Evolutionary conservation across 1,139 yeast genomes (phyloP).

Genomic region (Scheffersomyces stambukii): DNA sequence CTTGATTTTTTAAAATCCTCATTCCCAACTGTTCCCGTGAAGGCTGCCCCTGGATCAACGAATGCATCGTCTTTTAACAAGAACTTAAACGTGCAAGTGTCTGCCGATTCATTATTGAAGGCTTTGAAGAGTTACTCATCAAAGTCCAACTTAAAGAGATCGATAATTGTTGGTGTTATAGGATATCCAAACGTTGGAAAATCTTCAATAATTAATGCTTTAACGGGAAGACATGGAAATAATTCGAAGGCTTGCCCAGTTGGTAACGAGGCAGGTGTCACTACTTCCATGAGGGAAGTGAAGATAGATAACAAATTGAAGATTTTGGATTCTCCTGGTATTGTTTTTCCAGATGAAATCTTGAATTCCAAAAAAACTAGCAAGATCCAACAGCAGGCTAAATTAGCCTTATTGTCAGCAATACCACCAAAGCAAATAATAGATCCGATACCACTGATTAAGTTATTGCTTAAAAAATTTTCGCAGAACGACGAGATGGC

Average conservation of each 20-base stretch:
- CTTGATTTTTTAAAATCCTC: constrained; percentile 69
- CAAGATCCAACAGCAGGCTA: constrained; percentile 74
- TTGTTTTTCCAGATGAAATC: constrained; percentile 81
- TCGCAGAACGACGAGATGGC: constrained; percentile 71
- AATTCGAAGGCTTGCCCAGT: constrained; percentile 81
- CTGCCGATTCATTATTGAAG: constrained; percentile 71
- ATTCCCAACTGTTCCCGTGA: constrained; percentile 90
- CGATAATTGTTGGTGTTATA: constrained; percentile 92
- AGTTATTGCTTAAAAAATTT: constrained; percentile 70
- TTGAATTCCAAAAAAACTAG: constrained; percentile 39
- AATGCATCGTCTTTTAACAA: constrained; percentile 70
- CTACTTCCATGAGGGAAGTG: constrained; percentile 86
- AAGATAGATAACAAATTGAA: constrained; percentile 87
- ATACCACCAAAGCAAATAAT: constrained; percentile 81
- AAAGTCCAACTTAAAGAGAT: constrained; percentile 79
- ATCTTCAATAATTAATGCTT: constrained; percentile 88
- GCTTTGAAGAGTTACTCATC: constrained; percentile 84
- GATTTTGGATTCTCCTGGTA: constrained; percentile 94
- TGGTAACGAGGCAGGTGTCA: constrained; percentile 97
- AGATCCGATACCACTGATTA: constrained; percentile 83
- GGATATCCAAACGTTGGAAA: constrained; percentile 95
- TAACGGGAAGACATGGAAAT: constrained; percentile 77
- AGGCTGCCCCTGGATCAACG: constrained; percentile 53
- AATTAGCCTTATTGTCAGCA: constrained; percentile 83
- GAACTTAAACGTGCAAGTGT: constrained; percentile 65